Conservation (phyloP, 208 protist genomes). For the Trypanosoma scelopori region DNA sequence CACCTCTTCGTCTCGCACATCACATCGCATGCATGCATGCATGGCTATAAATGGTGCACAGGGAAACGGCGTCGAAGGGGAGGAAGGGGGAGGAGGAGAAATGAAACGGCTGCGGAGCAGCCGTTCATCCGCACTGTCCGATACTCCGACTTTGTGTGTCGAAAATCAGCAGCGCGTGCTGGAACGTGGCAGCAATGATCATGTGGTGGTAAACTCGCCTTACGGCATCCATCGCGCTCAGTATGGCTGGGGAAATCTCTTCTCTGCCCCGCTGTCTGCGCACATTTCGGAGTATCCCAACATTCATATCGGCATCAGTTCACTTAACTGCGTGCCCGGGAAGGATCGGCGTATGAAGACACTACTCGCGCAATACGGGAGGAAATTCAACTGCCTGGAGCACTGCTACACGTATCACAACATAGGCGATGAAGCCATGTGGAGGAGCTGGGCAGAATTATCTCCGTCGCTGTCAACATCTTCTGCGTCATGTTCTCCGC, state of each 20-base stretch:
- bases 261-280: constrained; percentile 34
- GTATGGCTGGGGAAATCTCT: constrained; percentile 71
- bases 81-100: not conserved
- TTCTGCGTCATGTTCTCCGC: not conserved
- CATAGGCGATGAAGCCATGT: constrained; percentile 42
- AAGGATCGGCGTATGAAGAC: constrained; percentile 59
- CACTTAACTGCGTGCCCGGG: constrained; percentile 60
- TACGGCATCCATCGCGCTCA: constrained; percentile 41
- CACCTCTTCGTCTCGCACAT: not conserved
- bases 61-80: not conserved
- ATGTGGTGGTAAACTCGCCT: constrained; percentile 58
- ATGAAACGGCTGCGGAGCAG: constrained; percentile 9
- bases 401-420: constrained; percentile 82
- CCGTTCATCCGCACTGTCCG: not conserved
- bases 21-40: not conserved
- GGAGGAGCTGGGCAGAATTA: constrained; percentile 58
- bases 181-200: constrained; percentile 34
- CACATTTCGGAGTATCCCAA: constrained; percentile 33
- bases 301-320: constrained; percentile 80
- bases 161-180: constrained; percentile 33
- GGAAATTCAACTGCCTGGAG: constrained; percentile 74
- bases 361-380: constrained; percentile 50
- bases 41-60: no score
- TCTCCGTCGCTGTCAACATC: constrained; percentile 26
- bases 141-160: not conserved